These are phyloP conservation scores for Gossypium thurberi DNA, from an alignment of 345 rosid species.

Conservation along the genomic window DNA sequence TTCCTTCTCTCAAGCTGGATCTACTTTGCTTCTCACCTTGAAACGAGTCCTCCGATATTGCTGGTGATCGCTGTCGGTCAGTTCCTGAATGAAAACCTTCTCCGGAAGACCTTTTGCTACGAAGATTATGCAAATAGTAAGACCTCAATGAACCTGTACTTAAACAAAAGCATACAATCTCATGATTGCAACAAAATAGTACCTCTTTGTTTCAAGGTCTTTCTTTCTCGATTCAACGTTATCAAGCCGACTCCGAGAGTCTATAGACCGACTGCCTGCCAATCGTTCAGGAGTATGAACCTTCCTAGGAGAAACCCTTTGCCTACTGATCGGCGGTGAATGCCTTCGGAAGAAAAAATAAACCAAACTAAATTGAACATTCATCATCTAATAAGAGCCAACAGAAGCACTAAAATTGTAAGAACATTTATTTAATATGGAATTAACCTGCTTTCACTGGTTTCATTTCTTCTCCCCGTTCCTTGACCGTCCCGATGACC, in stretches of 20 bases:
- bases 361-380: background rate
- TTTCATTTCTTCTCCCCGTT: conserved; percentile 24
- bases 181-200: conserved; percentile 3
- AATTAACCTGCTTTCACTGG: conserved; percentile 26
- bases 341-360: background rate
- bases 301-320: conserved; percentile 26
- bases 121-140: conserved; percentile 21
- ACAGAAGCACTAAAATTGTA: background rate
- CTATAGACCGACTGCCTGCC: conserved; percentile 16
- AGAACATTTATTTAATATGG: background rate
- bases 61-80: conserved; percentile 37
- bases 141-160: background rate
- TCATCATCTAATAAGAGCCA: conserved; percentile 1
- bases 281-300: conserved; percentile 23
- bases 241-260: conserved; percentile 20
- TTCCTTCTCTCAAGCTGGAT: conserved; percentile 17
- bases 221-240: conserved; percentile 23
- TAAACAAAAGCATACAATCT: background rate
- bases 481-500: conserved; percentile 25
- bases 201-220: conserved; percentile 48
- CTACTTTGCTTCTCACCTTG: conserved; percentile 18
- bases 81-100: conserved; percentile 26
- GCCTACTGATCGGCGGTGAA: conserved; percentile 31
- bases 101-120: conserved; percentile 48
- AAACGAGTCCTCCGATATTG: conserved; percentile 23